phyloP scores from a whole-genome alignment of 306 rosid species.

The Fragaria nilgerrensis region DNA sequence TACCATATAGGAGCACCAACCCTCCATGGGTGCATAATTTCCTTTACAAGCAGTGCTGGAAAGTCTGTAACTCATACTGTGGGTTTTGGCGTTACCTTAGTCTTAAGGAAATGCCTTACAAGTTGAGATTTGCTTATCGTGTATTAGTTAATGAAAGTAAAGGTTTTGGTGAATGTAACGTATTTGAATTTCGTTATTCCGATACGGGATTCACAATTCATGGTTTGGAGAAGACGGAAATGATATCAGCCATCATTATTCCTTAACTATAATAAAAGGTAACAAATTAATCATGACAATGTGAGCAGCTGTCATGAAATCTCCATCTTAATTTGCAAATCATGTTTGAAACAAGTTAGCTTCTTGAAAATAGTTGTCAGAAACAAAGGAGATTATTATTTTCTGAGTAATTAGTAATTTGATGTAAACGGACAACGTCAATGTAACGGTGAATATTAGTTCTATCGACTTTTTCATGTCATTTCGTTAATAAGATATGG shows the following conservation, averaged over 20 bases:
- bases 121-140: neutral
- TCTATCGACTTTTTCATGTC: neutral
- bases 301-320: conserved; percentile 6
- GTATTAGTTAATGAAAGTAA: neutral
- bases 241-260: neutral
- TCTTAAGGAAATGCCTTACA: conserved; percentile 8
- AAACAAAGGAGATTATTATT: neutral
- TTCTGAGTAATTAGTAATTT: neutral
- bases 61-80: neutral
- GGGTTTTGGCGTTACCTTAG: neutral
- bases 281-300: neutral
- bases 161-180: conserved; percentile 9
- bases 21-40: neutral
- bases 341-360: neutral
- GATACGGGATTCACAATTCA: conserved; percentile 2
- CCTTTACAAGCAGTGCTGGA: neutral
- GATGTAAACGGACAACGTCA: neutral
- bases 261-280: neutral
- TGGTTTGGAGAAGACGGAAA: neutral
- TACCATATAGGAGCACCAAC: neutral
- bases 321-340: neutral
- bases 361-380: neutral
- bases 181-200: neutral
- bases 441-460: neutral
- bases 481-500: neutral